Evolutionary conservation across 331 rosid genomes (phyloP).

Genomic region (Prunus yedoensis): DNA sequence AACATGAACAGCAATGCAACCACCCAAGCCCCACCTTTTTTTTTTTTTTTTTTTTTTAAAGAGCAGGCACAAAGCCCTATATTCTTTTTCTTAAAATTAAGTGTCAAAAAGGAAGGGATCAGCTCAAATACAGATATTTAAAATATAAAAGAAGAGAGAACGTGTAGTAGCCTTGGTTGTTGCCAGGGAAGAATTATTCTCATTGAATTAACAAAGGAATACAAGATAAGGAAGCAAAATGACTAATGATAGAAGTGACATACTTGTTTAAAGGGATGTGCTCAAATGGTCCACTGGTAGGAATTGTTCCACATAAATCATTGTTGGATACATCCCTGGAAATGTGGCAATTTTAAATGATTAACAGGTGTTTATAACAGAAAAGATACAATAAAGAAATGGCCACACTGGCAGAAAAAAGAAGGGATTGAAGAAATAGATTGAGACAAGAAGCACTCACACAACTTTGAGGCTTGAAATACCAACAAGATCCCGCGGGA

Average conservation of each 20-base stretch:
- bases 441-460: constrained; percentile 47
- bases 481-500: constrained; percentile 70
- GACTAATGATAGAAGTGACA: constrained; percentile 10
- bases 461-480: constrained; percentile 89
- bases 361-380: neutral
- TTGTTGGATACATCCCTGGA: constrained; percentile 90
- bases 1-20: neutral
- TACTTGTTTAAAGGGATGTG: constrained; percentile 88
- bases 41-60: neutral
- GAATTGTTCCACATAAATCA: constrained; percentile 89
- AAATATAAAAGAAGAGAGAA: neutral
- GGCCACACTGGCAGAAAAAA: neutral
- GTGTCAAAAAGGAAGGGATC: neutral
- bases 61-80: neutral
- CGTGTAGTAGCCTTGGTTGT: neutral
- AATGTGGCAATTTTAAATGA: constrained; percentile 12
- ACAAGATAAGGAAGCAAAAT: constrained; percentile 11
- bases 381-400: neutral
- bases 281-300: constrained; percentile 87
- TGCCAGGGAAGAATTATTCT: neutral
- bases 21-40: neutral
- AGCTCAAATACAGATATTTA: neutral
- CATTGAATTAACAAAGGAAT: neutral
- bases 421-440: neutral
- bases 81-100: neutral